Conservation (phyloP, 495 filamentous ascomycete species). For the Lichina pygmaea region DNA sequence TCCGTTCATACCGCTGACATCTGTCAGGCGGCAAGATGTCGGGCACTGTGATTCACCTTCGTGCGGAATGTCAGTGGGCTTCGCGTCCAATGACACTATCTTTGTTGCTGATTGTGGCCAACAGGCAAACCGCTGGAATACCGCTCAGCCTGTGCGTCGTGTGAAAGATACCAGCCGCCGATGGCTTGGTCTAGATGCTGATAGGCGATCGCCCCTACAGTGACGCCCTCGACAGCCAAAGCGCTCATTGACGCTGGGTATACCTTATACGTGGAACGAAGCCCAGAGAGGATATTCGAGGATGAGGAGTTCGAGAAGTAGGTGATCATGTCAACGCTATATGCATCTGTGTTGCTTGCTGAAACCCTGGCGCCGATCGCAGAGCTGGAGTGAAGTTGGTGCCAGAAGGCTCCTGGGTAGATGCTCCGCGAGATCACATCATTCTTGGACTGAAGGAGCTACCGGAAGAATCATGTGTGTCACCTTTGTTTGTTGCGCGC, state of each 20-base stretch:
- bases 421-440: constrained; percentile 52
- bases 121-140: constrained; percentile 26
- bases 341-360: neutral
- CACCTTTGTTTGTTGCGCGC: neutral
- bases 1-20: neutral
- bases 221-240: constrained; percentile 47
- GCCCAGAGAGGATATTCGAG: constrained; percentile 58
- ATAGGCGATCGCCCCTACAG: too few relatives aligned
- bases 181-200: too few relatives aligned
- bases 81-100: neutral
- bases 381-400: constrained; percentile 47
- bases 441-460: constrained; percentile 78
- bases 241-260: constrained; percentile 66
- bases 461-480: constrained; percentile 49
- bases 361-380: neutral
- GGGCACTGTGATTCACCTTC: constrained; percentile 1
- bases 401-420: constrained; percentile 53
- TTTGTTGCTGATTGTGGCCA: neutral
- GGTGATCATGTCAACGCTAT: neutral
- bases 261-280: constrained; percentile 56
- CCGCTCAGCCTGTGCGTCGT: constrained; percentile 17
- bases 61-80: neutral
- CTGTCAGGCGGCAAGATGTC: neutral
- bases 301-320: constrained; percentile 32
- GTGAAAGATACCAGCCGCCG: neutral